Percentiles rank a stretch among this genome's conserved stretches.
These are phyloP conservation scores for Tylopilus sp. DNA, from an alignment of 1,284 basidiomycete species.

Conservation along the genomic window DNA sequence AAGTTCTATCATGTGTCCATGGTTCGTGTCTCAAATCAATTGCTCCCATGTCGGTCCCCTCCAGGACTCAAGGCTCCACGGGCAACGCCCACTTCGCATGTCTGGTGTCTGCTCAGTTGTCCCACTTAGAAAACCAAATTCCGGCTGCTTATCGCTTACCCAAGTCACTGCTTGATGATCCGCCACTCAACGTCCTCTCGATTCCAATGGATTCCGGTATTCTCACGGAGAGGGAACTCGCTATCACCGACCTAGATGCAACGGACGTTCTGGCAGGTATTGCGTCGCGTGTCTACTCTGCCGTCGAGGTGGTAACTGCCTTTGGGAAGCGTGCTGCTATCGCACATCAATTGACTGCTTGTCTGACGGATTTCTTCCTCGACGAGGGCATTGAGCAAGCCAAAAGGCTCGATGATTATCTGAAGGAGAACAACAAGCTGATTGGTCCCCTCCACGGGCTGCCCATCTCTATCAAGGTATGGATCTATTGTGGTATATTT, in stretches of 20 bases:
- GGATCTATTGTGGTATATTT: neutral
- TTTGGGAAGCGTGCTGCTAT: constrained; percentile 45
- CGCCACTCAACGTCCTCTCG: constrained; percentile 38
- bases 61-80: constrained; percentile 34
- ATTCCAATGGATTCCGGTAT: constrained; percentile 53
- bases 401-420: constrained; percentile 51
- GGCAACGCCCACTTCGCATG: constrained; percentile 35
- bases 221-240: constrained; percentile 51
- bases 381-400: constrained; percentile 52
- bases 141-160: constrained; percentile 28
- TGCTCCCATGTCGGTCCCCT: constrained; percentile 29
- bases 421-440: constrained; percentile 45
- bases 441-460: constrained; percentile 63
- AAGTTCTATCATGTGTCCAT: neutral
- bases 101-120: constrained; percentile 28
- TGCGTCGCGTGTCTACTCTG: constrained; percentile 29
- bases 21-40: neutral
- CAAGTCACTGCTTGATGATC: constrained; percentile 24
- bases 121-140: constrained; percentile 37
- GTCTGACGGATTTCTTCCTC: constrained; percentile 42
- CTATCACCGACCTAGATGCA: constrained; percentile 54
- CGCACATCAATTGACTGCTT: constrained; percentile 41
- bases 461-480: constrained; percentile 59
- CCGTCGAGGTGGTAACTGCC: constrained; percentile 40
- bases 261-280: constrained; percentile 36